Evolutionary conservation across 2,329 filamentous ascomycete genomes (phyloP).

Genomic region (Aspergillus spinulosporus): DNA sequence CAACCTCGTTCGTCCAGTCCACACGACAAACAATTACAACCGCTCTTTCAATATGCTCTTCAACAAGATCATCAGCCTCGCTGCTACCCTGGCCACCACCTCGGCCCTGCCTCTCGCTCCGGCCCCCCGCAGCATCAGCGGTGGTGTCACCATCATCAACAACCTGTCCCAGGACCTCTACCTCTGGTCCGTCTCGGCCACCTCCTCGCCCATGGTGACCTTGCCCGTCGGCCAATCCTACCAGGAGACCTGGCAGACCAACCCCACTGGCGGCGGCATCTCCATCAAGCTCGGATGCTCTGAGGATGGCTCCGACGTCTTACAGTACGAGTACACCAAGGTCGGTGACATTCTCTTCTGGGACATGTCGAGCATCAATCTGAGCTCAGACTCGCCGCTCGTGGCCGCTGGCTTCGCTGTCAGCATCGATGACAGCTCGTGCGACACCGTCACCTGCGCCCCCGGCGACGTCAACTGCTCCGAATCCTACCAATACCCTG

Average conservation of each 20-base stretch:
- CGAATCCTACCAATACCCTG: conserved; percentile 31
- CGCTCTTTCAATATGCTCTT: conserved; percentile 13
- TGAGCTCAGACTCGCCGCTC: conserved; percentile 24
- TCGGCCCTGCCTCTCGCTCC: conserved; percentile 5
- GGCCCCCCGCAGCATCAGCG: conserved; percentile 13
- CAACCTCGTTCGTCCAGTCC: conserved; percentile 2
- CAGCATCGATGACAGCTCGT: conserved; percentile 25
- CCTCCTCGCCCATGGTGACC: conserved; percentile 23
- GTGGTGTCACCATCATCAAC: conserved; percentile 30
- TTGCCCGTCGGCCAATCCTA: conserved; percentile 23
- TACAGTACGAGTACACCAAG: conserved; percentile 38
- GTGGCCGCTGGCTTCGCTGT: conserved; percentile 29
- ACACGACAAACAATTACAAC: neutral
- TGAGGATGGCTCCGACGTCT: conserved; percentile 21
- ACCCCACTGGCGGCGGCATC: conserved; percentile 33
- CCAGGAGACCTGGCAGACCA: conserved; percentile 30
- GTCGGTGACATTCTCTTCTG: conserved; percentile 29
- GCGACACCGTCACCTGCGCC: conserved; percentile 26
- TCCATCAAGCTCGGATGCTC: conserved; percentile 35
- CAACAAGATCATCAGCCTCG: conserved; percentile 11
- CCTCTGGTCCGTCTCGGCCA: conserved; percentile 30
- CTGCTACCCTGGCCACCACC: conserved; percentile 9
- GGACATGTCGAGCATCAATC: conserved; percentile 36
- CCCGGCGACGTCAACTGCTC: conserved; percentile 28
- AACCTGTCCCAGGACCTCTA: conserved; percentile 28